These are phyloP conservation scores for Lentinula sp. DNA, from an alignment of 768 basidiomycete species.

Conservation along the genomic window DNA sequence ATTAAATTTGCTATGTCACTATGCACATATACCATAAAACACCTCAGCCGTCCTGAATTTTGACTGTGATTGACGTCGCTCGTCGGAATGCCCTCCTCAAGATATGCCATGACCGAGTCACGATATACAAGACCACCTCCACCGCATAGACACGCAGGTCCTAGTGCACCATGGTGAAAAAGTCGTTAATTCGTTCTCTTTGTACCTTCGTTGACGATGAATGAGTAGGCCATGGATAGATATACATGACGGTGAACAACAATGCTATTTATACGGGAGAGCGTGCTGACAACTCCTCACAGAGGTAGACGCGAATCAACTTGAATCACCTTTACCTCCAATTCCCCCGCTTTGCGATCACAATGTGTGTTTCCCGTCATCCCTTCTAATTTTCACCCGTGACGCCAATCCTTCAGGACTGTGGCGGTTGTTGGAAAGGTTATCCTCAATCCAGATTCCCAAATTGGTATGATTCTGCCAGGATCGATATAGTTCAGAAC, in stretches of 20 bases:
- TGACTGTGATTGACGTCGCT: background rate
- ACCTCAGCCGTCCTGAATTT: background rate
- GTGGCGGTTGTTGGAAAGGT: constrained; percentile 8
- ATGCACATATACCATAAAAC: background rate
- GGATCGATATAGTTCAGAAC: background rate
- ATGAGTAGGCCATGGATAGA: constrained; percentile 17
- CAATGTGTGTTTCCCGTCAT: background rate
- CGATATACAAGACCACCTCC: background rate
- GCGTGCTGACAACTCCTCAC: background rate
- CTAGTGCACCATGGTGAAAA: constrained; percentile 27
- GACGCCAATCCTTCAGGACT: background rate
- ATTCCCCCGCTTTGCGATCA: constrained; percentile 10
- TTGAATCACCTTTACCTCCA: constrained; percentile 13
- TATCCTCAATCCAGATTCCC: constrained; percentile 8
- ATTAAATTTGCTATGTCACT: no score
- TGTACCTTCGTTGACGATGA: background rate
- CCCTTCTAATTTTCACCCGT: background rate
- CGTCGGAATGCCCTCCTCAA: background rate
- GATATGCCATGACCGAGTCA: background rate
- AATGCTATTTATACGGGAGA: background rate
- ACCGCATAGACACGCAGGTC: constrained; percentile 31
- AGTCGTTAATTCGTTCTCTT: background rate
- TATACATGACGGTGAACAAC: constrained; percentile 7
- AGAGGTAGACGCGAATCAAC: constrained; percentile 31
- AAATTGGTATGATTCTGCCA: background rate